Evolutionary conservation across 2,329 filamentous ascomycete genomes (phyloP), one percentile per base, ranked within the genome.

Genomic region (Zymoseptoria crescenta): DNA sequence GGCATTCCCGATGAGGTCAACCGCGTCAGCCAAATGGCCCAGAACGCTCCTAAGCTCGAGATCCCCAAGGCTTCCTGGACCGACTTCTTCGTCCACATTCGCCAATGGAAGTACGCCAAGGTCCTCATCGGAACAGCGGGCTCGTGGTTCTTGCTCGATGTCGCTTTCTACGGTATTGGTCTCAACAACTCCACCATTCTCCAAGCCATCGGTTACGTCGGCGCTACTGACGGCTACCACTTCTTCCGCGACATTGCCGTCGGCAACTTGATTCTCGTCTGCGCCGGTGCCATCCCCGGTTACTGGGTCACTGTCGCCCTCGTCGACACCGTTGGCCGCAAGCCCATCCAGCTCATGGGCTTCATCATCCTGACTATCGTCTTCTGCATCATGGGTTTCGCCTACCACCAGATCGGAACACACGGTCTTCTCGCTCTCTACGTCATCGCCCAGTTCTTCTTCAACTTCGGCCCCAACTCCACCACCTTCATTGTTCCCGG

Each of bases 111-210:
- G 76, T 86, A 93, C 71, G 84, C 81, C 57, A 84, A 86, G 70
- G 80, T 91, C 16, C 82, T 91, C 0, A 77, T 91, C 49, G 88
- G 88, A n/a, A 93, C 89, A 10, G 87, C 89, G 10, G 87, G 87
- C 49, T 93, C 89, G 2, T 95, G 90, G 89, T 93, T 92, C 74
- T 83, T 88, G 74, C 84, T 89, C 56, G 89, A 92, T 69, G 79
- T 83, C 49, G 80, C 80, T 45, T 76, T 77, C 63, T 75, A 77
- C 60, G 74, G 74, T 65, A 81, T 92, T 21, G 86, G 86, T 35
- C 79, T 93, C 54, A 92, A 91, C 74, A 91, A 90, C 73, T 83
- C 85, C 24, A 82, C 84, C 60, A 89, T 92, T 63, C 81, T 92
- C 24, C 73, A 77, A 27, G 82, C 83, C 3, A 91, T 92, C 68